Evolutionary conservation across 805 yeast genomes (phyloP).

Genomic region (Candida golubevii): DNA sequence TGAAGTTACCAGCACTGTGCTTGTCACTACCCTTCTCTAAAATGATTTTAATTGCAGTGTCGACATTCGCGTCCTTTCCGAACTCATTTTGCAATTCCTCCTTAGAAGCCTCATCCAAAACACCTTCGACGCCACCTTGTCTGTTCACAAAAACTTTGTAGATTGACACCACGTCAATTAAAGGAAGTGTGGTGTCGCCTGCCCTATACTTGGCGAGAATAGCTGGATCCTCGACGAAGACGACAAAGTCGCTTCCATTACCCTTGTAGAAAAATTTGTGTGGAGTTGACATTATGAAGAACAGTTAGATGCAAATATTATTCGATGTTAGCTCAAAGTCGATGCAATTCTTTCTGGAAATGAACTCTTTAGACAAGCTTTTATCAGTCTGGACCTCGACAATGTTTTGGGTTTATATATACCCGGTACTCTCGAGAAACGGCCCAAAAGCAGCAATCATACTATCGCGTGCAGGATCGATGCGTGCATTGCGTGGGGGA

Average conservation of each 20-base stretch:
- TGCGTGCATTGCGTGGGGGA: no score
- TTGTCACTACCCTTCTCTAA: constrained; percentile 57
- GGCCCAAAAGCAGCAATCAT: no score
- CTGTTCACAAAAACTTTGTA: constrained; percentile 62
- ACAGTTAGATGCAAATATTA: neutral
- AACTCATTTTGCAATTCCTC: constrained; percentile 64
- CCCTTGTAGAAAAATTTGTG: constrained; percentile 68
- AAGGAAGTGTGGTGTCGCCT: constrained; percentile 52
- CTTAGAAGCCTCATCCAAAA: constrained; percentile 66
- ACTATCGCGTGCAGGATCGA: no score
- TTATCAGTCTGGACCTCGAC: no score
- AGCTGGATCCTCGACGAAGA: constrained; percentile 56
- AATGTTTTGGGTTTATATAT: no score
- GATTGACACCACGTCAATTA: constrained; percentile 57
- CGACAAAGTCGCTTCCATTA: constrained; percentile 51
- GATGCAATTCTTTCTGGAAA: neutral
- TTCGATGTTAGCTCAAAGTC: neutral
- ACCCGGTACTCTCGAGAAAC: no score
- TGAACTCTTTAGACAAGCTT: neutral
- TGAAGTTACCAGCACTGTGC: constrained; percentile 21
- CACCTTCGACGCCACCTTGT: constrained; percentile 69
- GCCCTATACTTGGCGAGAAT: constrained; percentile 44
- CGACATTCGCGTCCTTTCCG: constrained; percentile 47
- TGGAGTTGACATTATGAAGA: constrained; percentile 23
- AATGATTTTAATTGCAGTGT: constrained; percentile 57